Evolutionary conservation across 768 basidiomycete species (phyloP).

Genomic region (Royoungia palumana): DNA sequence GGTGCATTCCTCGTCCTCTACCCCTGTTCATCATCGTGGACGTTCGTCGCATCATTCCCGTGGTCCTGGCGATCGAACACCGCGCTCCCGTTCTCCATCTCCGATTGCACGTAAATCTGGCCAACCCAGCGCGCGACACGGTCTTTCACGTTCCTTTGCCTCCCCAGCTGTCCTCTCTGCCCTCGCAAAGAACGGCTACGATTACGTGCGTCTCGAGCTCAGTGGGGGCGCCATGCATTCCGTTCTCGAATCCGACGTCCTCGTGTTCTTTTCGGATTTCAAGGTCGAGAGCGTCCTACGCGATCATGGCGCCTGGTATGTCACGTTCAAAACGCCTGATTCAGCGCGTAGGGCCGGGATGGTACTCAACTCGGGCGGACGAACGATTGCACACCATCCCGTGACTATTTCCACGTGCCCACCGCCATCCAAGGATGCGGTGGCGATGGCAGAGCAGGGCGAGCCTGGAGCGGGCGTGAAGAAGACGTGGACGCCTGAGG

Average conservation of each 20-base stretch:
- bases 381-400: slow-evolving; percentile 56
- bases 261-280: slow-evolving; percentile 65
- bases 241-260: slow-evolving; percentile 66
- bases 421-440: slow-evolving; percentile 33
- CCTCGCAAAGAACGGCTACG: slow-evolving; percentile 60
- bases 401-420: slow-evolving; percentile 51
- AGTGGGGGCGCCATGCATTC: slow-evolving; percentile 43
- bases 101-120: slow-evolving; percentile 41
- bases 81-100: slow-evolving; percentile 38
- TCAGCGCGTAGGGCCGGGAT: slow-evolving; percentile 65
- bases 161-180: slow-evolving; percentile 32
- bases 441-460: slow-evolving; percentile 29
- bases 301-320: slow-evolving; percentile 72
- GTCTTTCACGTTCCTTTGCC: slow-evolving; percentile 17
- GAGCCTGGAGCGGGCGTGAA: slow-evolving; percentile 34
- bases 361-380: slow-evolving; percentile 52
- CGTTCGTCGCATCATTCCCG: slow-evolving; percentile 24
- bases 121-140: slow-evolving; percentile 27
- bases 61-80: slow-evolving; percentile 19
- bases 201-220: slow-evolving; percentile 61
- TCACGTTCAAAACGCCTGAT: slow-evolving; percentile 67
- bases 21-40: slow-evolving; percentile 29
- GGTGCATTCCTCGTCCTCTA: slow-evolving; percentile 34
- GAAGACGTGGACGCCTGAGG: slow-evolving; percentile 49
- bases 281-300: slow-evolving; percentile 69